phyloP scores from a whole-genome alignment of 2,329 filamentous ascomycete genomes.

The Ophiocordyceps camponoti-rufipedis region DNA sequence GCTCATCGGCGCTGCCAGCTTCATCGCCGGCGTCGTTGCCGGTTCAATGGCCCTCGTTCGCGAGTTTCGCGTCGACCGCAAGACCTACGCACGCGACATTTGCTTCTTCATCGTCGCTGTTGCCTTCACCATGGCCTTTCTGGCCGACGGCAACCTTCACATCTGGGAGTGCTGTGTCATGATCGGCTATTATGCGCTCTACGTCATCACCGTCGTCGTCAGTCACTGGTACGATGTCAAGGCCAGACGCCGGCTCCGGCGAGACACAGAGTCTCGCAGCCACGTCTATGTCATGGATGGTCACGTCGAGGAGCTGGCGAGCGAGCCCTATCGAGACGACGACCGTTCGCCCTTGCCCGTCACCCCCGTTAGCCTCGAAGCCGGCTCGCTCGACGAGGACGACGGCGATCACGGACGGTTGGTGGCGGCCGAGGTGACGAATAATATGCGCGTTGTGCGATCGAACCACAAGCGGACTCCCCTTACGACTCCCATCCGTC shows the following conservation, averaged over 20 bases:
- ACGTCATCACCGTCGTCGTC: conserved; percentile 69
- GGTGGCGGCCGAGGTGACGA: conserved; percentile 67
- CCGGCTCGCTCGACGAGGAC: conserved; percentile 26
- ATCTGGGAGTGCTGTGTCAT: conserved; percentile 82
- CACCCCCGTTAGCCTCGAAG: conserved; percentile 11
- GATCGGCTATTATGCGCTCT: conserved; percentile 82
- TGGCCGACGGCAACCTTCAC: conserved; percentile 67
- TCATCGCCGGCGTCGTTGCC: conserved; percentile 91
- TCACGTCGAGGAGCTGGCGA: conserved; percentile 31
- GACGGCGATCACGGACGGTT: conserved; percentile 40
- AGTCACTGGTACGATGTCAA: conserved; percentile 80
- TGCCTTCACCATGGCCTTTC: conserved; percentile 69
- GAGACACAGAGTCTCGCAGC: conserved; percentile 54
- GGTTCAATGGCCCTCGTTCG: conserved; percentile 95
- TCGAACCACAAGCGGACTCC: conserved; percentile 46
- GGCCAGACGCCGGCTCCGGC: conserved; percentile 38
- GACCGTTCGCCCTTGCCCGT: conserved; percentile 6
- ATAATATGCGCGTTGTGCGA: conserved; percentile 78
- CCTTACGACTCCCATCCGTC: conserved; percentile 61
- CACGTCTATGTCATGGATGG: conserved; percentile 46
- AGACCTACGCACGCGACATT: conserved; percentile 82
- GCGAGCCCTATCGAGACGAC: conserved; percentile 45
- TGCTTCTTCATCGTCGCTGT: conserved; percentile 81
- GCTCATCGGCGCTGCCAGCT: conserved; percentile 82
- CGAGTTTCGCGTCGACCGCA: conserved; percentile 78